These are phyloP conservation scores for Cyberlindnera bimundalis DNA, from an alignment of 805 yeast species.

Conservation along the genomic window DNA sequence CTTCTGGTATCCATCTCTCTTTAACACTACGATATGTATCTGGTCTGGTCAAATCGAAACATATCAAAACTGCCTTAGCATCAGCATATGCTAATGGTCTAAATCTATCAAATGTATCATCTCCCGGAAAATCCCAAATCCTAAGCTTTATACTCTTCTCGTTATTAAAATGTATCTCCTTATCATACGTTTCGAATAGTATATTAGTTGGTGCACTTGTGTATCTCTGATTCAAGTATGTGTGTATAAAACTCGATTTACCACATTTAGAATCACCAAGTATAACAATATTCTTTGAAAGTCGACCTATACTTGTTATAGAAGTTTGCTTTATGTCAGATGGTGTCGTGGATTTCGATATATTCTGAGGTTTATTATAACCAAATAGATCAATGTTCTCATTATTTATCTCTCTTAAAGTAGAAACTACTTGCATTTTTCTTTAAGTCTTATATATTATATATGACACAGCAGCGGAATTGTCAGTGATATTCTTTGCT, in stretches of 20 bases:
- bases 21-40: slow-evolving; percentile 34
- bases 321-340: too few relatives aligned
- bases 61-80: slow-evolving; percentile 36
- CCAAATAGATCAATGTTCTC: too few relatives aligned
- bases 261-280: slow-evolving; percentile 30
- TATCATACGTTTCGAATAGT: slow-evolving; percentile 26
- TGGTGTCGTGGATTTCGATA: too few relatives aligned
- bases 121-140: slow-evolving; percentile 43
- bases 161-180: slow-evolving; percentile 13
- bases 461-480: too few relatives aligned
- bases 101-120: slow-evolving; percentile 37
- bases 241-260: slow-evolving; percentile 24
- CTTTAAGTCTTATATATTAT: too few relatives aligned
- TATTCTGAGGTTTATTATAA: too few relatives aligned
- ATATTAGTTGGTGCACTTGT: slow-evolving; percentile 7
- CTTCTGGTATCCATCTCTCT: slow-evolving; percentile 43
- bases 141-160: slow-evolving; percentile 28
- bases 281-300: slow-evolving; percentile 16
- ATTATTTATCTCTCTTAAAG: too few relatives aligned
- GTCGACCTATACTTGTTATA: too few relatives aligned
- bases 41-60: slow-evolving; percentile 35
- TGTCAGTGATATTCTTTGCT: too few relatives aligned
- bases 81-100: slow-evolving; percentile 41
- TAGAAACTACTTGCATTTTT: too few relatives aligned
- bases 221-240: slow-evolving; percentile 19